Conservation (phyloP, 306 rosid species). For the Malus fusca region DNA sequence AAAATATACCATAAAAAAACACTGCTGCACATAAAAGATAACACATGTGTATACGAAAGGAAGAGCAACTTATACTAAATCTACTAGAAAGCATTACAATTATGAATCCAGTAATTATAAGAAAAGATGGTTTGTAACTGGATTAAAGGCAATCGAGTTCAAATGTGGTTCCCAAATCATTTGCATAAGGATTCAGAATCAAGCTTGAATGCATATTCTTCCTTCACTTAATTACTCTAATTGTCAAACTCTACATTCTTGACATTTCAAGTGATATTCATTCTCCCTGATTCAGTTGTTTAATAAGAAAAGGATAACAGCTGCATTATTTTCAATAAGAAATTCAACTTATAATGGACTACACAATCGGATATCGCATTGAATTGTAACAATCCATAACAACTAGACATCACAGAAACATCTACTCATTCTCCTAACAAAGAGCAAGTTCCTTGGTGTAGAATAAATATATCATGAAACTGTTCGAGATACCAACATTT, state of each 20-base stretch:
- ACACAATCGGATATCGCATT: too few species aligned
- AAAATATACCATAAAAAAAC: background rate
- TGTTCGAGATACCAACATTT: constrained; percentile 47
- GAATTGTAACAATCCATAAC: too few species aligned
- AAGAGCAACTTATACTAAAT: background rate
- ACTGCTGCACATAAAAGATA: background rate
- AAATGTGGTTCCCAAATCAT: background rate
- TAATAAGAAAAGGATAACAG: too few species aligned
- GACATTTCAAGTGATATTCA: background rate
- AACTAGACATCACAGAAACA: too few species aligned
- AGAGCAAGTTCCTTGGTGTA: too few species aligned
- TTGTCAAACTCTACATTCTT: background rate
- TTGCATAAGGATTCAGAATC: background rate
- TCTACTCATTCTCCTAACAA: too few species aligned
- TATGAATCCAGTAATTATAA: background rate
- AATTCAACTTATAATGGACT: too few species aligned
- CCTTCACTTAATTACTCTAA: background rate
- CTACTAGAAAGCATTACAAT: background rate
- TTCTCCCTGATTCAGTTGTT: too few species aligned
- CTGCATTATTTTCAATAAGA: too few species aligned
- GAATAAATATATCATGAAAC: constrained; percentile 28
- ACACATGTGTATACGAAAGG: background rate
- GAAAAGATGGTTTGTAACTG: background rate
- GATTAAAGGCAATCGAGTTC: background rate
- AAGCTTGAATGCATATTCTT: background rate